Base-by-base conservation (phyloP, 768 basidiomycete genomes). In the Crucibulum laeve region DNA sequence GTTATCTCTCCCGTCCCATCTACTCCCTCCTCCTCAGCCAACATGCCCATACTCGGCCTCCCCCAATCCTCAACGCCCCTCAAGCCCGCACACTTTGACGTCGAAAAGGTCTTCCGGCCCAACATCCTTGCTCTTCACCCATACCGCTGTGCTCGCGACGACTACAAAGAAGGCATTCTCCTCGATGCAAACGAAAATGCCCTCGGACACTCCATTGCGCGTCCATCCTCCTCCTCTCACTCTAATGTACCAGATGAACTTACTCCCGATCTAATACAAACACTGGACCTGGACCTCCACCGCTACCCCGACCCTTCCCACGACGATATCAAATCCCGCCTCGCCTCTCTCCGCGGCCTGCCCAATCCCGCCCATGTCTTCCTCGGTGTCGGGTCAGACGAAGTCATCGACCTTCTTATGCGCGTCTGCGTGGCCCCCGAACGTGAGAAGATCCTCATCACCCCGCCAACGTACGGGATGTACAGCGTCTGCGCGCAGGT, bases 101-200 rank as follows among this genome's bases (percentile, higher is more conserved):
- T 98, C 45, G 83, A 89, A 64, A 63, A 69, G 25, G 86, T 89
- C 43, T 87, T 97, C 53, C 77, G 94, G n/a, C 86, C 91, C 2
- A 99, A 98, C 58, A 94, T 99, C 55, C 85, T 96, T 38, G 68
- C 89, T 0, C 71, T 99, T 11, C 82, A 84, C 38, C 96, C 96
- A 0, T 98, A 99, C 64, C 83, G 94, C 23, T 97, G 93, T 55
- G 96, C 96, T 1, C 75, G 96, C 37, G 95, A 99, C 56, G 95
- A 99, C 68, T 99, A 96, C 67, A 80, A 83, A 38, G 69, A 79
- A 2, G 94, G 94, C 18, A 84, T 97, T 54, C 79, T 99, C 21
- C 79, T 99, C 17, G 96, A 99, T 53, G 96, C 96, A 11, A 99
- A 99, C 65, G 96, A 99, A 70, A 98, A 99, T 60, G 79, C 95